Evolutionary conservation across 768 basidiomycete species (phyloP).

Genomic region (Boletales sp.): DNA sequence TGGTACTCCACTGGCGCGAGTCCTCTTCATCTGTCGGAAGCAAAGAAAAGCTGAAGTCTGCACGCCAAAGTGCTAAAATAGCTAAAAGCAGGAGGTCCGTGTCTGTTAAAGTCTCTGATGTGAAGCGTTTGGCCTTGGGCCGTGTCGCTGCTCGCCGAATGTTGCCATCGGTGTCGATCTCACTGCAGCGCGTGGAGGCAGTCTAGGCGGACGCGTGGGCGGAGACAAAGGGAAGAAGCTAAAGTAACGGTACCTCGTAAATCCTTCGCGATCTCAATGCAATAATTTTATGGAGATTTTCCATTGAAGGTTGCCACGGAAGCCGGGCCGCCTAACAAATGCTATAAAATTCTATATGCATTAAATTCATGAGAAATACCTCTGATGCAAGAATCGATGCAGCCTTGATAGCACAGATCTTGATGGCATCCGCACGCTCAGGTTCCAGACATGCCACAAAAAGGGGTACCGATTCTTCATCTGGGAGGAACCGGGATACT

Average conservation of each 20-base stretch:
- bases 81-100: constrained; percentile 67
- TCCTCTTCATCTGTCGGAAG: constrained; percentile 40
- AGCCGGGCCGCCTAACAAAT: constrained; percentile 46
- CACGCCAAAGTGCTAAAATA: constrained; percentile 67
- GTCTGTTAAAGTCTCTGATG: constrained; percentile 59
- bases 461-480: constrained; percentile 55
- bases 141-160: constrained; percentile 49
- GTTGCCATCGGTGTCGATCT: constrained; percentile 56
- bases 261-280: constrained; percentile 51
- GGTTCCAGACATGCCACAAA: constrained; percentile 68
- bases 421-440: constrained; percentile 77
- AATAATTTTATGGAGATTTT: constrained; percentile 43
- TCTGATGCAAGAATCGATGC: constrained; percentile 66
- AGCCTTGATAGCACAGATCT: constrained; percentile 73
- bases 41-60: constrained; percentile 52
- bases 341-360: constrained; percentile 8
- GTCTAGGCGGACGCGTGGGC: constrained; percentile 34
- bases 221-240: constrained; percentile 1
- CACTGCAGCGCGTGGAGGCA: constrained; percentile 50
- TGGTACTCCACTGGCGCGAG: constrained; percentile 44
- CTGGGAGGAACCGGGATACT: constrained; percentile 66
- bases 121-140: constrained; percentile 59
- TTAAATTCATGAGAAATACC: constrained; percentile 34
- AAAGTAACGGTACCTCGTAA: constrained; percentile 44
- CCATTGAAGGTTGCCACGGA: constrained; percentile 53